These are phyloP conservation scores for Margaritispora aquatica DNA, from an alignment of 495 filamentous ascomycete genomes.

Conservation along the genomic window DNA sequence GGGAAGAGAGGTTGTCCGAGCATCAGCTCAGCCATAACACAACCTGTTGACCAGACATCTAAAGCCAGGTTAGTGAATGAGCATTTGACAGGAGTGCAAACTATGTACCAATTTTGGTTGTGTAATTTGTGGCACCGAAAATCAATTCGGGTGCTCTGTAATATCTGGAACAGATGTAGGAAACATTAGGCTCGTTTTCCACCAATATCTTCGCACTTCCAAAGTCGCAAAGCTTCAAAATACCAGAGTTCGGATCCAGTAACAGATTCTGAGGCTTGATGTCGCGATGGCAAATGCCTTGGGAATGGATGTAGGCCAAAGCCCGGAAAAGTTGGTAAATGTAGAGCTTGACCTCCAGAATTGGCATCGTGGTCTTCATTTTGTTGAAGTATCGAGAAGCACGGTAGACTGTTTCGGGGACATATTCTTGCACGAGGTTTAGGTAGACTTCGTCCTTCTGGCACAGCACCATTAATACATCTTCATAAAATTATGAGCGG, in stretches of 20 bases:
- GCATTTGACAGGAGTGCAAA: background rate
- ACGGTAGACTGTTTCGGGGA: conserved; percentile 96
- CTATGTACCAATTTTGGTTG: conserved; percentile 92
- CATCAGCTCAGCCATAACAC: conserved; percentile 99
- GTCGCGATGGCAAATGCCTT: conserved; percentile 97
- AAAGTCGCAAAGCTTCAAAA: conserved; percentile 98
- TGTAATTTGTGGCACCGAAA: conserved; percentile 99
- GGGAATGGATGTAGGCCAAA: conserved; percentile 97
- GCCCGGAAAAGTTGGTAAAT: conserved; percentile 99
- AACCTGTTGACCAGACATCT: conserved; percentile 99
- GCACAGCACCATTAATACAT: conserved; percentile 18
- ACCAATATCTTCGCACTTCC: conserved; percentile 98
- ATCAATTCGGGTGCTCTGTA: conserved; percentile 98
- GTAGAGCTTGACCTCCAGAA: conserved; percentile 97
- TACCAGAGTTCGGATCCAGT: conserved; percentile 80
- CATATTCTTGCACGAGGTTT: conserved; percentile 96
- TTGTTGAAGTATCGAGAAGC: conserved; percentile 99
- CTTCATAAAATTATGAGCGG: conserved; percentile 1
- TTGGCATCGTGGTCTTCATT: conserved; percentile 99
- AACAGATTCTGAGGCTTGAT: conserved; percentile 99
- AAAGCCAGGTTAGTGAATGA: conserved; percentile 4
- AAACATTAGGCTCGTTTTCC: conserved; percentile 98
- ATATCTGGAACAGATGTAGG: conserved; percentile 99
- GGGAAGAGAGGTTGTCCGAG: conserved; percentile 97
- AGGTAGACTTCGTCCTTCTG: conserved; percentile 99